Percentiles rank a stretch among this genome's conserved stretches.
Conservation (phyloP, 2,329 filamentous ascomycete species). For the Aspergillus neotritici region DNA sequence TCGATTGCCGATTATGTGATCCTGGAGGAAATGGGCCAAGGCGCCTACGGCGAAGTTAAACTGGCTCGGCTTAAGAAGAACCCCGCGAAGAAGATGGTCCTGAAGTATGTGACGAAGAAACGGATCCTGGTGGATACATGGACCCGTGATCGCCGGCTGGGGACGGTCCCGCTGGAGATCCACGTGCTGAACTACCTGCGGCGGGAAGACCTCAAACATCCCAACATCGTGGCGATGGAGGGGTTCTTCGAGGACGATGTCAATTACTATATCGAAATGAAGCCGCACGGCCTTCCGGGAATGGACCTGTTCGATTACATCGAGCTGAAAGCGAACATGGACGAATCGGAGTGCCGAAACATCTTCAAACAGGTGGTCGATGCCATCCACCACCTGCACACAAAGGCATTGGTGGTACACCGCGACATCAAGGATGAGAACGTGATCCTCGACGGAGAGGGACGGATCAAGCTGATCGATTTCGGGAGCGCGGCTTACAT, state of each 20-base stretch:
- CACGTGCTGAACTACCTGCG: constrained; percentile 93
- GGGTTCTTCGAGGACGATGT: constrained; percentile 59
- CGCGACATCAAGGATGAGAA: constrained; percentile 99
- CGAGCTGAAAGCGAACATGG: constrained; percentile 92
- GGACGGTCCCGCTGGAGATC: constrained; percentile 93
- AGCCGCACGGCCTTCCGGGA: constrained; percentile 86
- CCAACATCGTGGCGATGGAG: constrained; percentile 64
- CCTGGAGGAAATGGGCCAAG: constrained; percentile 96
- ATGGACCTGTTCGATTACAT: constrained; percentile 99
- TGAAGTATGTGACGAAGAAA: constrained; percentile 97
- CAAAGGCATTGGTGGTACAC: constrained; percentile 85
- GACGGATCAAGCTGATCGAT: constrained; percentile 93
- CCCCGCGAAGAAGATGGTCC: constrained; percentile 72
- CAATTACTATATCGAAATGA: constrained; percentile 98
- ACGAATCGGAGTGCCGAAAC: constrained; percentile 84
- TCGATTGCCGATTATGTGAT: constrained; percentile 86
- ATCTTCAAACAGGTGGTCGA: constrained; percentile 92
- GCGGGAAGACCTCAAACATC: constrained; percentile 59
- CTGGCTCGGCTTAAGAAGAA: constrained; percentile 78
- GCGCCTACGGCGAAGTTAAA: constrained; percentile 96
- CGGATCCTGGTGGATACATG: constrained; percentile 97
- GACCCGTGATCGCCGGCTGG: constrained; percentile 87
- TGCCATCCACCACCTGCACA: constrained; percentile 87
- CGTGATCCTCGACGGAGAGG: constrained; percentile 89
- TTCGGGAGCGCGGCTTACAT: constrained; percentile 98